phyloP scores from a whole-genome alignment of 106 monocot species.

The Apostasia ramifera region DNA sequence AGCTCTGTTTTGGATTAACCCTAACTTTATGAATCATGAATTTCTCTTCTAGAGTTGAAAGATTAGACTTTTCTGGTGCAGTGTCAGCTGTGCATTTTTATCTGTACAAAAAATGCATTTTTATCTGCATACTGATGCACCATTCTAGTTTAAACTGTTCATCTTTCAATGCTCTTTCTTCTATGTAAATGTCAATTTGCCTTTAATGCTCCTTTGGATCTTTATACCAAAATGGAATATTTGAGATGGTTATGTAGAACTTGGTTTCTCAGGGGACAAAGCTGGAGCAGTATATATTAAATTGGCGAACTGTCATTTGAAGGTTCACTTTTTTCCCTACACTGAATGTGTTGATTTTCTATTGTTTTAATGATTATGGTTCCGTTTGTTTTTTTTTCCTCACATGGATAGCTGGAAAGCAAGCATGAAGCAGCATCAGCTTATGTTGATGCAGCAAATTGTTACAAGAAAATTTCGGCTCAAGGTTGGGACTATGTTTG shows the following conservation, averaged over 20 bases:
- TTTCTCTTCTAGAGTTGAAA: too few relatives aligned
- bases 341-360: neutral
- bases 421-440: slow-evolving; percentile 70
- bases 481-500: slow-evolving; percentile 22
- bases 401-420: slow-evolving; percentile 44
- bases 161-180: too few relatives aligned
- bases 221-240: too few relatives aligned
- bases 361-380: neutral
- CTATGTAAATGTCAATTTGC: too few relatives aligned
- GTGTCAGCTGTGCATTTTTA: too few relatives aligned
- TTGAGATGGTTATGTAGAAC: neutral
- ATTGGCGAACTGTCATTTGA: slow-evolving; percentile 52
- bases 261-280: slow-evolving; percentile 36
- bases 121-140: too few relatives aligned
- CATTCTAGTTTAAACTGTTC: too few relatives aligned
- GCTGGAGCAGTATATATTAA: slow-evolving; percentile 58
- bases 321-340: slow-evolving; percentile 24
- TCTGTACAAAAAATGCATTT: too few relatives aligned
- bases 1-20: too few relatives aligned
- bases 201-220: too few relatives aligned
- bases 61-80: too few relatives aligned
- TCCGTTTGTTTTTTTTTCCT: neutral
- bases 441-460: slow-evolving; percentile 66
- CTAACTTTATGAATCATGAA: too few relatives aligned
- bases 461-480: slow-evolving; percentile 58